A percentile compares a stretch with the other conserved stretches of the same genome.
Evolutionary conservation across 2,329 filamentous ascomycete genomes (phyloP).

Genomic region (Diaporthe sp.): DNA sequence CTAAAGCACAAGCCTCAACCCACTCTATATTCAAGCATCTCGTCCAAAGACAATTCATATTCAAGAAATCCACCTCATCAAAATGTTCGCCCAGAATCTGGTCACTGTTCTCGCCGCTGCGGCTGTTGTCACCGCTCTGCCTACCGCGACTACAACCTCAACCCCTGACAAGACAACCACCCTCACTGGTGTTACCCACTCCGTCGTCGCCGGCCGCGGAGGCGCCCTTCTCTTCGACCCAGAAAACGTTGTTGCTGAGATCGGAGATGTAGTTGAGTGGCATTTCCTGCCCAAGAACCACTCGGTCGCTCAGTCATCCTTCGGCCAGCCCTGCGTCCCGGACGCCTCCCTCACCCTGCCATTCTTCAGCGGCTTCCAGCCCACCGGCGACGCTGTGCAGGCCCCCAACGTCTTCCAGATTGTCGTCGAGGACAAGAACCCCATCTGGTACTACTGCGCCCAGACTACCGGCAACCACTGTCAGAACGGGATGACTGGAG

Average conservation of each 20-base stretch:
- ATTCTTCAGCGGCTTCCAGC: constrained; percentile 64
- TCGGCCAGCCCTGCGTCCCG: constrained; percentile 59
- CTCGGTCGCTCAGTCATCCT: constrained; percentile 60
- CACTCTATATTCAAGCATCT: neutral
- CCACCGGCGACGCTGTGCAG: constrained; percentile 51
- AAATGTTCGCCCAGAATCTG: constrained; percentile 53
- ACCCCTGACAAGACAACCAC: constrained; percentile 51
- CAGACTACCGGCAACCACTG: constrained; percentile 60
- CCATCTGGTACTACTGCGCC: constrained; percentile 62
- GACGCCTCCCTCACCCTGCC: constrained; percentile 48
- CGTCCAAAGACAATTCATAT: too few relatives aligned
- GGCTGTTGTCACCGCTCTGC: constrained; percentile 49
- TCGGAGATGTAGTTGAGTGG: constrained; percentile 68
- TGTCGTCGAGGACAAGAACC: constrained; percentile 56
- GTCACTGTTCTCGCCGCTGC: constrained; percentile 47
- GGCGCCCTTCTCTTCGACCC: constrained; percentile 64
- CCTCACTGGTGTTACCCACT: constrained; percentile 59
- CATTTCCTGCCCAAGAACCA: constrained; percentile 68
- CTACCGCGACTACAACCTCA: constrained; percentile 49
- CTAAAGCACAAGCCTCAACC: neutral
- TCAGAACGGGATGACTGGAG: constrained; percentile 63
- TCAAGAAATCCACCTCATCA: neutral
- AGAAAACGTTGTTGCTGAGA: constrained; percentile 63
- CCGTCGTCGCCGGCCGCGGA: constrained; percentile 59
- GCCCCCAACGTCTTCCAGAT: constrained; percentile 60